Base-by-base conservation (phyloP, 2,329 filamentous ascomycete genomes). In the Fusarium luffae region DNA sequence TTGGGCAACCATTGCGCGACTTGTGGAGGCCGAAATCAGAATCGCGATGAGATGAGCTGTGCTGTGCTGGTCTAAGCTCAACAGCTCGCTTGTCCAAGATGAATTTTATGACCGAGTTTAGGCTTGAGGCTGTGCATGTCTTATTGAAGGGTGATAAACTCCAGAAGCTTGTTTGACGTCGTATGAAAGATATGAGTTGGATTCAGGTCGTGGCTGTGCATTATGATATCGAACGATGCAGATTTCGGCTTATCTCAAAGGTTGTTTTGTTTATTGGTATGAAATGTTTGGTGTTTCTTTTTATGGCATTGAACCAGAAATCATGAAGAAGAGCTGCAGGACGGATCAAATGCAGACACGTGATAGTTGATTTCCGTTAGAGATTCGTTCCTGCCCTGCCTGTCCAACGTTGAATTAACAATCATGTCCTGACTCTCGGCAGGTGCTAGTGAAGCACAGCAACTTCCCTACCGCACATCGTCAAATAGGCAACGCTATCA, bases 1-100 rank as follows among this genome's bases (percentile, higher is more conserved):
- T 71, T 73, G 64, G 71, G 25, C 48, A 62, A 62, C 54, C 63
- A 59, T 61, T 63, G 66, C 50, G 61, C 71, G 48, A 67, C 59
- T 49, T 55, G 46, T 32, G 49, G 40, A 55, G 50, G 50, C 37
- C 62, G 43, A 47, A 67, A 56, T 70, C 67, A 63, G 46, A 63
- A 59, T 70, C 63, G 67, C 30, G 43, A 64, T 70, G 46, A 42
- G 51, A 52, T 41, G 37, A 28, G 47, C 63, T 46, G 46, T 41
- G 40, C 56, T 30, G 37, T n/a, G 18, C 13, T 19, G 18, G 42
- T 21, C 42, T 32, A 48, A 55, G 43, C 52, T 25, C 40, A 59
- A 60, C 28, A 54, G 54, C 43, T 54, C 47, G 54, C 37, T 54
- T 46, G 41, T 50, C 25, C 21, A 34, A 34, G 37, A 54, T 25